Percentiles rank a stretch among this genome's conserved stretches.
phyloP scores from a whole-genome alignment of 371 early-diverging fungal species.

The Dipsacomyces acuminosporus region DNA sequence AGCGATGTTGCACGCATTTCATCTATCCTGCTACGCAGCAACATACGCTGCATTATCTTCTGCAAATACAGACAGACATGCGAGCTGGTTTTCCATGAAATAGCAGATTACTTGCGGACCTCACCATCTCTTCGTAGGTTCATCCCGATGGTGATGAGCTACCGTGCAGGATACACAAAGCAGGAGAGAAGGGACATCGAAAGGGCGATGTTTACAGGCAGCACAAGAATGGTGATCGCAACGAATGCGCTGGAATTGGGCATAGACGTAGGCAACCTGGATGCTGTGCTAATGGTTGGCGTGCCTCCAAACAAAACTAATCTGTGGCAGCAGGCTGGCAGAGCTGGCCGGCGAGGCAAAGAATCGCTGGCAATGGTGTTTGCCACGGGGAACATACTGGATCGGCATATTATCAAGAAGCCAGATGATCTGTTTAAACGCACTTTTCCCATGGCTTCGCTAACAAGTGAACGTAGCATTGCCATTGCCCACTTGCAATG shows the following conservation, averaged over 20 bases:
- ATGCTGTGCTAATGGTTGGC: conserved; percentile 58
- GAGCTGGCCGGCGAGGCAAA: conserved; percentile 52
- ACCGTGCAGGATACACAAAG: conserved; percentile 61
- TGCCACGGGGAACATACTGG: conserved; percentile 27
- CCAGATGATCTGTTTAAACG: conserved; percentile 16
- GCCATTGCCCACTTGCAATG: conserved; percentile 39
- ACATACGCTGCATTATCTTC: conserved; percentile 25
- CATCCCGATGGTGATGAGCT: conserved; percentile 49
- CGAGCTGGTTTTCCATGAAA: conserved; percentile 46
- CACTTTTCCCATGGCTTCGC: neutral
- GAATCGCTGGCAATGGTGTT: conserved; percentile 50
- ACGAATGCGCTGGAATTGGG: conserved; percentile 71
- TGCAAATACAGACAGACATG: conserved; percentile 41
- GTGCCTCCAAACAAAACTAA: conserved; percentile 42
- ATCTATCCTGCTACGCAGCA: conserved; percentile 1
- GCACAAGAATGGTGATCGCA: conserved; percentile 54
- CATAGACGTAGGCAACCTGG: conserved; percentile 61
- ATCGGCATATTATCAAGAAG: conserved; percentile 4
- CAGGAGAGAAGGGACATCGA: conserved; percentile 57
- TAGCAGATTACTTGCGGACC: conserved; percentile 50
- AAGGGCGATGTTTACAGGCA: conserved; percentile 52
- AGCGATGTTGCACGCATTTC: conserved; percentile 5
- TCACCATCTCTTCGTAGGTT: conserved; percentile 30
- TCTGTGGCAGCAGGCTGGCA: conserved; percentile 56
- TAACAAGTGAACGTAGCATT: conserved; percentile 9